phyloP scores from a whole-genome alignment of 192 early-diverging fungal species.

The Entomortierella chlamydospora region DNA sequence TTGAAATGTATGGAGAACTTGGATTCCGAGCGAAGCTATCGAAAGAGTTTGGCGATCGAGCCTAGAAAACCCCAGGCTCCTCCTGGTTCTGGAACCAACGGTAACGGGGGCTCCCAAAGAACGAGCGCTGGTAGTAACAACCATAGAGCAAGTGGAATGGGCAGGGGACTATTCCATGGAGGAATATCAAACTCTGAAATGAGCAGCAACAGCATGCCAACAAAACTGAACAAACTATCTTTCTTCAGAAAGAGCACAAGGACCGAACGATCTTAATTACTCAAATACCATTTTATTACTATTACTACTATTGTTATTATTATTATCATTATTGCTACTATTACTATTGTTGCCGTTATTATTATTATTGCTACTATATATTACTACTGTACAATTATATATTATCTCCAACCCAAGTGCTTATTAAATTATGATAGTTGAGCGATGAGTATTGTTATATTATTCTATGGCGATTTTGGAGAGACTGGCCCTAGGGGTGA shows the following conservation, averaged over 20 bases:
- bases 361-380: not conserved
- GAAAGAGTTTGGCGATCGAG: constrained; percentile 47
- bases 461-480: not conserved
- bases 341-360: not conserved
- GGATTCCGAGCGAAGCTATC: constrained; percentile 43
- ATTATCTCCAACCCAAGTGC: not conserved
- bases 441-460: too few relatives aligned
- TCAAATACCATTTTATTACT: not conserved
- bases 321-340: not conserved
- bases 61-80: constrained; percentile 25
- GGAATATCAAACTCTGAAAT: constrained; percentile 31
- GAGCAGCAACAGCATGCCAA: constrained; percentile 10
- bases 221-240: constrained; percentile 40
- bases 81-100: not conserved
- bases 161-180: constrained; percentile 29
- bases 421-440: not conserved
- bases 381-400: not conserved
- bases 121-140: constrained; percentile 6
- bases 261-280: constrained; percentile 18
- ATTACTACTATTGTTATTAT: not conserved
- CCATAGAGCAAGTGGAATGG: constrained; percentile 5
- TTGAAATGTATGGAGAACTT: constrained; percentile 40
- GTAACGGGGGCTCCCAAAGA: constrained; percentile 4
- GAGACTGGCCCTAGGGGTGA: not conserved
- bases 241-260: constrained; percentile 48